phyloP scores from a whole-genome alignment of 2,329 filamentous ascomycete genomes.

The Aurifilum marmelostoma region DNA sequence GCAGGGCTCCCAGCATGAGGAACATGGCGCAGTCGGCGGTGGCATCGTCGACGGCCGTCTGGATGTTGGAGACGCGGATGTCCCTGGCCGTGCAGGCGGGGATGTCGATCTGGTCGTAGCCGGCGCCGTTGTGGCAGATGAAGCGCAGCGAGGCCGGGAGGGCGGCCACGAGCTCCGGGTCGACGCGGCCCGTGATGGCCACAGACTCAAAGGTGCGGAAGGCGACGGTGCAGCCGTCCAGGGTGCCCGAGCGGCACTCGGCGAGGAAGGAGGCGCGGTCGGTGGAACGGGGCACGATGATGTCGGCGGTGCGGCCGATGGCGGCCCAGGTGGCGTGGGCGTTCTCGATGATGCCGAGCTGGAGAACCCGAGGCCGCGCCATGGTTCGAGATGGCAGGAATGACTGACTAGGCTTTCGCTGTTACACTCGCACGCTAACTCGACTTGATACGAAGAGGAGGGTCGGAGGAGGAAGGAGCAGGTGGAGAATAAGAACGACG shows the following conservation, averaged over 20 bases:
- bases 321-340: constrained; percentile 68
- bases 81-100: constrained; percentile 68
- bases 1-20: constrained; percentile 77
- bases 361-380: constrained; percentile 57
- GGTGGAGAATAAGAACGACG: no score
- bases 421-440: background rate
- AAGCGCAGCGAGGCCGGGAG: constrained; percentile 59
- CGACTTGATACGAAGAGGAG: background rate
- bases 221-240: constrained; percentile 66
- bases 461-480: no score
- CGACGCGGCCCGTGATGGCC: constrained; percentile 68
- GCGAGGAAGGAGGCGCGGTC: constrained; percentile 65
- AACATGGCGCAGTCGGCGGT: constrained; percentile 84
- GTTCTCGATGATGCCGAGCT: constrained; percentile 65
- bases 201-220: constrained; percentile 74
- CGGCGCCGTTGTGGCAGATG: constrained; percentile 70
- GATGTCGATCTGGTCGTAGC: constrained; percentile 83
- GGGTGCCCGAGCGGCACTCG: constrained; percentile 65
- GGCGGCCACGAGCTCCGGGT: constrained; percentile 67
- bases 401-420: background rate
- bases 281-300: constrained; percentile 63
- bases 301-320: constrained; percentile 64
- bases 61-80: constrained; percentile 78
- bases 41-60: constrained; percentile 78
- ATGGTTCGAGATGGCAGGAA: background rate